Evolutionary conservation across 2,329 filamentous ascomycete genomes (phyloP).

Genomic region (Neophaeococcomyces aloes): DNA sequence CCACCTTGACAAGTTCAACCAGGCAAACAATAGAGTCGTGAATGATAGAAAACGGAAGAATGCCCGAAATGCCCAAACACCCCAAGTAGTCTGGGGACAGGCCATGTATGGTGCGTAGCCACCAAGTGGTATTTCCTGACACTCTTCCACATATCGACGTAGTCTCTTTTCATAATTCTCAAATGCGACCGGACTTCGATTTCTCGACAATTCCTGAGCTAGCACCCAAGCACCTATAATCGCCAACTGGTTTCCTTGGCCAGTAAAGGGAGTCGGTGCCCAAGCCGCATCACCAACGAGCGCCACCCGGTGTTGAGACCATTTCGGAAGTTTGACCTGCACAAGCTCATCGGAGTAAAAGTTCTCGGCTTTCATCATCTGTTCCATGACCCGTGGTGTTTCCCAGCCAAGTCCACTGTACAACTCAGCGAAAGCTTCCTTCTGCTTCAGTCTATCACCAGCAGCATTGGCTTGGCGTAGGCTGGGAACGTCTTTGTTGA

Average conservation of each 20-base stretch:
- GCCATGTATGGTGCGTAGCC: slow-evolving; percentile 13
- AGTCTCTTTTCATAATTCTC: slow-evolving; percentile 12
- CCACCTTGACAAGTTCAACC: no score
- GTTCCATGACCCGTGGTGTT: slow-evolving; percentile 10
- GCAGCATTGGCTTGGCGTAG: slow-evolving; percentile 14
- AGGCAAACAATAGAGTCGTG: no score
- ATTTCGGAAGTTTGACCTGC: slow-evolving; percentile 18
- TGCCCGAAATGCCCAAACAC: no score
- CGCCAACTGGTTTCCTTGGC: slow-evolving; percentile 10
- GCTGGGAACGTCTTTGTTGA: slow-evolving; percentile 9
- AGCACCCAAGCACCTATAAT: slow-evolving; percentile 13
- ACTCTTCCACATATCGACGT: slow-evolving; percentile 10
- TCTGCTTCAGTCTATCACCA: slow-evolving; percentile 16
- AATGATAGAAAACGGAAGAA: no score
- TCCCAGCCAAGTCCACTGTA: slow-evolving; percentile 16
- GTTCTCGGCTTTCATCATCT: slow-evolving; percentile 16
- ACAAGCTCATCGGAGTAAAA: slow-evolving; percentile 18
- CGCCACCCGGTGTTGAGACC: slow-evolving; percentile 17
- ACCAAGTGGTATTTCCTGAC: slow-evolving; percentile 11
- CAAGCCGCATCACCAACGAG: slow-evolving; percentile 18
- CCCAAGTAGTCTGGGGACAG: slow-evolving; percentile 16
- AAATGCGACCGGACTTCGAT: slow-evolving; percentile 7
- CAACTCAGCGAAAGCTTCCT: slow-evolving; percentile 14
- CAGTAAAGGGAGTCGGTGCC: slow-evolving; percentile 13
- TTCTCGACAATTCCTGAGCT: slow-evolving; percentile 9